Evolutionary conservation across 306 rosid species (phyloP), one percentile per base, ranked within the genome.

Genomic region (Nissolia schottii): DNA sequence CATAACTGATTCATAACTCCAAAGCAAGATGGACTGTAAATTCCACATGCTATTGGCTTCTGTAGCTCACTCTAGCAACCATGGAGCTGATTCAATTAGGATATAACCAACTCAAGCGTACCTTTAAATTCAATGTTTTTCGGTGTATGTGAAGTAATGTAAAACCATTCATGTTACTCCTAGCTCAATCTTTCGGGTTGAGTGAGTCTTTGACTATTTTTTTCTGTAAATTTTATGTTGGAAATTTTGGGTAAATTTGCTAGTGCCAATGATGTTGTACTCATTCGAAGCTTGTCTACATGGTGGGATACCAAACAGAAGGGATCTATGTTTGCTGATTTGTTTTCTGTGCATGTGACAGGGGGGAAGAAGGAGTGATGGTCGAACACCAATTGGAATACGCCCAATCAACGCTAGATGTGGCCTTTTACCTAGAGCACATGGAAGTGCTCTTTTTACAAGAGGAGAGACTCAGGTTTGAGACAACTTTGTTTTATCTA

Each of bases 391-490:
- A 24, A 72, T 73, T 7, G 95, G 37, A 73, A 89, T 94, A 74
- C 99, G 99, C 31, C 88, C 97, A 70, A 88, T 94, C 54, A 77
- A 86, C 81, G 80, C 99, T 50, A 89, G 85, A 62, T 89, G 96
- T 85, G 87, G 96, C 13, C 81, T 94, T 74, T 87, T 94, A 81
- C 99, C 99, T 51, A 92, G 99, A 77, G 97, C 97, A 51, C 99
- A 94, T 79, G 99, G 99, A 74, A 91, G 99, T 83, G 77, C 99
- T 29, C 96, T 91, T 79, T 94, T 94, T 71, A 94, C 99, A 8
- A 90, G 99, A 70, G 99, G 99, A 16, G 99, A 94, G 79, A 94
- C 99, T 63, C 99, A 94, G 99, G 99, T 94, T 51, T 73, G 70
- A 51, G 66, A 57, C 34, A 58, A 48, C 43, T 50, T 45, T 71